phyloP scores from a whole-genome alignment of 768 basidiomycete species.

The Phanerochaete carnosa region DNA sequence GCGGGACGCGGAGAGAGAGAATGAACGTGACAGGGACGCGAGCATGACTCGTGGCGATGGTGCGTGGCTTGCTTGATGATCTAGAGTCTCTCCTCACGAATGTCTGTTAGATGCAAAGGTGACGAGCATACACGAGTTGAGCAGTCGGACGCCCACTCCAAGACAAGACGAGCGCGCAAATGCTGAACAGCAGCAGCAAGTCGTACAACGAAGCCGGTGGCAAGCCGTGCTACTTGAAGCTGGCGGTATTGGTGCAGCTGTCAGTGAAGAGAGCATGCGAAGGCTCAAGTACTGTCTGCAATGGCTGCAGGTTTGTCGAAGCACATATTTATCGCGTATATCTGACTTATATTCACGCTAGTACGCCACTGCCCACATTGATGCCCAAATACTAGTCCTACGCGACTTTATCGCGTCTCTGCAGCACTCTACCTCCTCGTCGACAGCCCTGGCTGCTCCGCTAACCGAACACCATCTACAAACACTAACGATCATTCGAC shows the following conservation, averaged over 20 bases:
- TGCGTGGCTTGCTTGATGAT: neutral
- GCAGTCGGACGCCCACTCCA: slow-evolving; percentile 10
- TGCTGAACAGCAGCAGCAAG: slow-evolving; percentile 39
- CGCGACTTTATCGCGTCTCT: slow-evolving; percentile 79
- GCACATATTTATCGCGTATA: neutral
- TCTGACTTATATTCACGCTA: slow-evolving; percentile 24
- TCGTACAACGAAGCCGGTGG: slow-evolving; percentile 78
- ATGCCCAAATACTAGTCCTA: slow-evolving; percentile 80
- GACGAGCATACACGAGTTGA: neutral
- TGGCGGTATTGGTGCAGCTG: slow-evolving; percentile 81
- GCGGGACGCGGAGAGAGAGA: neutral
- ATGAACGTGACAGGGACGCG: slow-evolving; percentile 7
- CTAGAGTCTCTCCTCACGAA: neutral
- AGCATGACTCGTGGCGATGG: slow-evolving; percentile 15
- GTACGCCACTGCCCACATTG: slow-evolving; percentile 88
- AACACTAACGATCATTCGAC: slow-evolving; percentile 70
- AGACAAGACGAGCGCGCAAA: slow-evolving; percentile 17
- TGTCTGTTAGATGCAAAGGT: neutral
- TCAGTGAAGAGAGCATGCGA: slow-evolving; percentile 90
- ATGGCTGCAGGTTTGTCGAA: slow-evolving; percentile 68
- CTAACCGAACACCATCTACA: slow-evolving; percentile 45
- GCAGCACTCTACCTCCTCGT: slow-evolving; percentile 40
- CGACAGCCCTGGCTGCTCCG: slow-evolving; percentile 26
- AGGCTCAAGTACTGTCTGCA: slow-evolving; percentile 81
- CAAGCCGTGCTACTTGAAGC: slow-evolving; percentile 83